A percentile compares a stretch with the other conserved stretches of the same genome.
Evolutionary conservation across 352 stramenopile genomes (phyloP).

Genomic region (Halophytophthora batemanensis): DNA sequence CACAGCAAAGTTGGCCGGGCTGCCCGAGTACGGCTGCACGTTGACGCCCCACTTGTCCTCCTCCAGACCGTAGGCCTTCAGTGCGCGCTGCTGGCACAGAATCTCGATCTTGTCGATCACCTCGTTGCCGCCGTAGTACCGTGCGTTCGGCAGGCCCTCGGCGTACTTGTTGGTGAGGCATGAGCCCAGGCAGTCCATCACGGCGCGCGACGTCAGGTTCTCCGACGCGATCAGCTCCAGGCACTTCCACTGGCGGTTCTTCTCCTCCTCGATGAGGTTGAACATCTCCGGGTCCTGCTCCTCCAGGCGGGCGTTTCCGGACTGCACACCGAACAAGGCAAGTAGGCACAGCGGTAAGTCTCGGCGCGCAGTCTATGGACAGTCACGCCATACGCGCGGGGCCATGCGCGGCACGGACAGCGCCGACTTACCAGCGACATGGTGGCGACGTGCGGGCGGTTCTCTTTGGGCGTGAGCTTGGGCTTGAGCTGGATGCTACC

Average conservation of each 20-base stretch:
- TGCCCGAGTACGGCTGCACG: slow-evolving; percentile 98
- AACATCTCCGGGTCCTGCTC: slow-evolving; percentile 97
- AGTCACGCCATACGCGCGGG: neutral
- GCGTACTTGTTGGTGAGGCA: slow-evolving; percentile 99
- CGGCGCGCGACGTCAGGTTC: slow-evolving; percentile 99
- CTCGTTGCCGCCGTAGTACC: slow-evolving; percentile 99
- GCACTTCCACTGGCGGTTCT: slow-evolving; percentile 96
- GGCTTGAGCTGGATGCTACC: slow-evolving; percentile 15
- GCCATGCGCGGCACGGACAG: neutral
- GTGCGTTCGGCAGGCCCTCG: slow-evolving; percentile 92
- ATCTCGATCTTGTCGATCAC: slow-evolving; percentile 96
- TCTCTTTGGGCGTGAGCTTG: neutral
- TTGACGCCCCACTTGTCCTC: slow-evolving; percentile 97
- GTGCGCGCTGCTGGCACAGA: slow-evolving; percentile 92
- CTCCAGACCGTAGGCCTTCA: slow-evolving; percentile 94
- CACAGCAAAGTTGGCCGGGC: slow-evolving; percentile 98
- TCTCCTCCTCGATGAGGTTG: slow-evolving; percentile 99
- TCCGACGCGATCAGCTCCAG: slow-evolving; percentile 99
- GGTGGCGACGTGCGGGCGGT: slow-evolving; percentile 7
- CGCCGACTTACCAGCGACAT: slow-evolving; percentile 58
- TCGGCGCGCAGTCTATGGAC: neutral
- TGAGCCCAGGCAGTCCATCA: slow-evolving; percentile 98
- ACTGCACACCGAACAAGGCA: slow-evolving; percentile 17
- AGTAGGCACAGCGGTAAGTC: neutral
- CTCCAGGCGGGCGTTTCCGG: slow-evolving; percentile 80